These are phyloP conservation scores for Wickerhamomyces sp. DNA, from an alignment of 1,139 yeast species.

Conservation along the genomic window DNA sequence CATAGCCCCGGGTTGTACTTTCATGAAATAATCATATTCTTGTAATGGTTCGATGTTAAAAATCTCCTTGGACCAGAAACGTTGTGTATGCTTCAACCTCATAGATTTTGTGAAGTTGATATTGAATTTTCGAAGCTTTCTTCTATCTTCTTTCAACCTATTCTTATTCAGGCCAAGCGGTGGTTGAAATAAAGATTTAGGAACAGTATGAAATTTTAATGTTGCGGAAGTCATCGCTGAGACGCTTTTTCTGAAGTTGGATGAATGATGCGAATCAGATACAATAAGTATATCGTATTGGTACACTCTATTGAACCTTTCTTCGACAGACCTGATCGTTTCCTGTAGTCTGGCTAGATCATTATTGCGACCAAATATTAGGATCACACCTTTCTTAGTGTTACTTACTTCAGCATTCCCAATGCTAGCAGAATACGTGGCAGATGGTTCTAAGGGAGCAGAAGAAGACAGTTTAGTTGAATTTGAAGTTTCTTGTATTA, in stretches of 20 bases:
- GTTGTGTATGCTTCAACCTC: slow-evolving; percentile 66
- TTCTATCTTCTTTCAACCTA: slow-evolving; percentile 47
- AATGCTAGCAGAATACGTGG: neutral
- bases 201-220: slow-evolving; percentile 42
- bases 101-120: slow-evolving; percentile 6
- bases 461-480: neutral
- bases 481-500: neutral
- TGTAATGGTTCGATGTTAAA: slow-evolving; percentile 52
- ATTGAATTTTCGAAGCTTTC: slow-evolving; percentile 35
- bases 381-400: slow-evolving; percentile 53
- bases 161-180: slow-evolving; percentile 47
- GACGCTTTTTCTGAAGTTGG: slow-evolving; percentile 40
- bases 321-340: slow-evolving; percentile 66
- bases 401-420: no score
- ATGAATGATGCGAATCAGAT: slow-evolving; percentile 21
- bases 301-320: slow-evolving; percentile 59
- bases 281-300: slow-evolving; percentile 10
- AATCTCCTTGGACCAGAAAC: slow-evolving; percentile 86
- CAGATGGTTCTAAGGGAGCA: neutral
- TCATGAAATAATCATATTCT: slow-evolving; percentile 64
- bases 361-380: slow-evolving; percentile 71
- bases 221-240: slow-evolving; percentile 39
- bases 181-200: slow-evolving; percentile 45
- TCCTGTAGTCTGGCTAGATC: slow-evolving; percentile 56
- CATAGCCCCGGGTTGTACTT: slow-evolving; percentile 66